phyloP scores from a whole-genome alignment of 768 basidiomycete species.

The Calocybe gangraenosa region DNA sequence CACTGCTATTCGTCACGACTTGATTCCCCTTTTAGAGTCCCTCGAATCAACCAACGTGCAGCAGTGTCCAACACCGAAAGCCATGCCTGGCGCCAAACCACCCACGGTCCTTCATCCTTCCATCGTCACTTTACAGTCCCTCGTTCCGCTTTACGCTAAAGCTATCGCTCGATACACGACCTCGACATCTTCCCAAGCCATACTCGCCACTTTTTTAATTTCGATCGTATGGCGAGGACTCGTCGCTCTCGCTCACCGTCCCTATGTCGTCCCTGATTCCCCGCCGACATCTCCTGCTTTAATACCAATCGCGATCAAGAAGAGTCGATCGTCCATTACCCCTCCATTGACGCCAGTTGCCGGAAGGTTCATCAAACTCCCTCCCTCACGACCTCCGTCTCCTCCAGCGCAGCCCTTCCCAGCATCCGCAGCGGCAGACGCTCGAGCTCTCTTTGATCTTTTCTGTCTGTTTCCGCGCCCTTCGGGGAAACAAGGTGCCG shows the following conservation, averaged over 20 bases:
- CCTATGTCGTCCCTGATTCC: constrained; percentile 28
- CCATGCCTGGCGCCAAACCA: constrained; percentile 26
- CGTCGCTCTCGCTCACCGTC: constrained; percentile 67
- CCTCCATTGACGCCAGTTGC: constrained; percentile 56
- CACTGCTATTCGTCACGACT: constrained; percentile 52
- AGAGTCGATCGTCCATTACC: constrained; percentile 39
- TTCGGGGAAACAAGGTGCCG: constrained; percentile 37
- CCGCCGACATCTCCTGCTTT: constrained; percentile 36
- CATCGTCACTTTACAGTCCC: constrained; percentile 49
- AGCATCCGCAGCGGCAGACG: constrained; percentile 52
- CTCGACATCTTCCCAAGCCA: constrained; percentile 50
- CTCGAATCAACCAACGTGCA: constrained; percentile 45
- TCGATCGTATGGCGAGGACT: constrained; percentile 71
- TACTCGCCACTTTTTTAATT: constrained; percentile 68
- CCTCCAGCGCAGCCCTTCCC: constrained; percentile 36
- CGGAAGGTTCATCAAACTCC: constrained; percentile 60
- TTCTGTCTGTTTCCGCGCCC: constrained; percentile 62
- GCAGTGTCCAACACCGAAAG: constrained; percentile 20
- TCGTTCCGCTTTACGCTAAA: constrained; percentile 61
- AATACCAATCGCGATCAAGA: constrained; percentile 31
- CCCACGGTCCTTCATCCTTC: constrained; percentile 49
- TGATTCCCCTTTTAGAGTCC: constrained; percentile 58
- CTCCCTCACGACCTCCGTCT: constrained; percentile 64
- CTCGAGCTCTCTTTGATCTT: constrained; percentile 57
- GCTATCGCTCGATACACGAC: constrained; percentile 54